Percentiles rank a stretch among this genome's conserved stretches.
phyloP scores from a whole-genome alignment of 306 rosid species.

The Castanea sativa region DNA sequence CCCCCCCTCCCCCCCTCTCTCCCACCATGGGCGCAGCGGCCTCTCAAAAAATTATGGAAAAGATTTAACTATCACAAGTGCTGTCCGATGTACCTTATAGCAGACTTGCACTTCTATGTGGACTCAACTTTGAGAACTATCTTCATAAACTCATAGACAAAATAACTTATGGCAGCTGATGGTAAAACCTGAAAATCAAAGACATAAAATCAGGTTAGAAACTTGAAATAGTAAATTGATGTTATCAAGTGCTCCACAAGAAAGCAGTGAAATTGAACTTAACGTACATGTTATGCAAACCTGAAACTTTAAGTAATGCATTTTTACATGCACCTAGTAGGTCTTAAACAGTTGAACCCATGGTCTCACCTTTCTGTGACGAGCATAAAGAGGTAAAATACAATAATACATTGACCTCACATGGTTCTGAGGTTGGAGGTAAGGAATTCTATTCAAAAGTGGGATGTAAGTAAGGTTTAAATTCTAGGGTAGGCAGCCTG shows the following conservation, averaged over 20 bases:
- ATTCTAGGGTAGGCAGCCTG: background rate
- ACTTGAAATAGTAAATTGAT: background rate
- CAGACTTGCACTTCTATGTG: conserved; percentile 11
- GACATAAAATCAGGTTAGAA: background rate
- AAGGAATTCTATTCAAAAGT: background rate
- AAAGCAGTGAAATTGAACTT: background rate
- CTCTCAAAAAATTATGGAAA: background rate
- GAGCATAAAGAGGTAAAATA: background rate
- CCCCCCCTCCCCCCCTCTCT: background rate
- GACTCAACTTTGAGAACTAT: conserved; percentile 54
- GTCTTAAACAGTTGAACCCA: too few species aligned
- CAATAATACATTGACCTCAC: background rate
- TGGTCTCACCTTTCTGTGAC: background rate
- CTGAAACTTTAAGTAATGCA: background rate
- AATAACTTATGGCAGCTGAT: conserved; percentile 59
- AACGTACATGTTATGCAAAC: background rate
- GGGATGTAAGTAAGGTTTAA: background rate
- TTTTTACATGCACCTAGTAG: too few species aligned
- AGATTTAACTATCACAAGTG: background rate
- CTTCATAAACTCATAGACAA: conserved; percentile 64
- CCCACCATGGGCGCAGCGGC: too few species aligned
- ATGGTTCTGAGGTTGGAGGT: background rate
- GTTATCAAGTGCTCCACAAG: background rate
- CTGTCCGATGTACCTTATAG: background rate
- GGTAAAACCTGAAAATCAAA: conserved; percentile 46